A percentile compares a stretch with the other conserved stretches of the same genome.
phyloP scores from a whole-genome alignment of 495 filamentous ascomycete species.

The Penicillium cosmopolitanum region DNA sequence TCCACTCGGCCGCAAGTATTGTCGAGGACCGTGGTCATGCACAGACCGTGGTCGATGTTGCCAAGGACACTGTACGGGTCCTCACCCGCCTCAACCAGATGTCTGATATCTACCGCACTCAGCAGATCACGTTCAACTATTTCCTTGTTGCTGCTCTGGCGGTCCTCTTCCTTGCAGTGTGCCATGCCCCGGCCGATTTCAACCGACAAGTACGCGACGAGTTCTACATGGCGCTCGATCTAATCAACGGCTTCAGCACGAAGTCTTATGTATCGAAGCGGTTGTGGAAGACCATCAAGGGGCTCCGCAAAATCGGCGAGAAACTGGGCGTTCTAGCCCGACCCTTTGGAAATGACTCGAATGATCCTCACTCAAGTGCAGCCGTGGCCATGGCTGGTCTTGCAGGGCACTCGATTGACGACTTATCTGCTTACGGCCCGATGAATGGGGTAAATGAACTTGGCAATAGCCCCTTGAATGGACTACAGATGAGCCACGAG shows the following conservation, averaged over 20 bases:
- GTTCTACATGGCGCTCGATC: slow-evolving; percentile 83
- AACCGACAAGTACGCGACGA: slow-evolving; percentile 74
- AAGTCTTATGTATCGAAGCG: slow-evolving; percentile 77
- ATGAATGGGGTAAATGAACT: slow-evolving; percentile 49
- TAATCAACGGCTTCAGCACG: slow-evolving; percentile 79
- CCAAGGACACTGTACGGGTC: slow-evolving; percentile 78
- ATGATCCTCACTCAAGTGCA: slow-evolving; percentile 65
- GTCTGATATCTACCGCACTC: slow-evolving; percentile 77
- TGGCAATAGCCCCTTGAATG: slow-evolving; percentile 64
- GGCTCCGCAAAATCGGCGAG: slow-evolving; percentile 78
- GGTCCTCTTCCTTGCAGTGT: slow-evolving; percentile 81
- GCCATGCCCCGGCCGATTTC: slow-evolving; percentile 79
- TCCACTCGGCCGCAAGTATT: slow-evolving; percentile 77
- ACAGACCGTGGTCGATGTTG: slow-evolving; percentile 72
- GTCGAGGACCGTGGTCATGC: slow-evolving; percentile 69
- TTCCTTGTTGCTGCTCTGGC: slow-evolving; percentile 81
- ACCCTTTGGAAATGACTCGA: slow-evolving; percentile 42
- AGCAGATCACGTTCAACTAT: slow-evolving; percentile 85
- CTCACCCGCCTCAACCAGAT: slow-evolving; percentile 75
- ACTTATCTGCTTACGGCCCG: slow-evolving; percentile 57
- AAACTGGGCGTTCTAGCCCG: slow-evolving; percentile 70
- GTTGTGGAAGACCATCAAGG: slow-evolving; percentile 80
- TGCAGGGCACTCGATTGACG: slow-evolving; percentile 69
- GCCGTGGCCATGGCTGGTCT: slow-evolving; percentile 76
- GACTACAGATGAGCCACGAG: slow-evolving; percentile 64